Percentiles rank a stretch among this genome's conserved stretches.
phyloP scores from a whole-genome alignment of 495 filamentous ascomycete genomes.

The Penicillium angulare region DNA sequence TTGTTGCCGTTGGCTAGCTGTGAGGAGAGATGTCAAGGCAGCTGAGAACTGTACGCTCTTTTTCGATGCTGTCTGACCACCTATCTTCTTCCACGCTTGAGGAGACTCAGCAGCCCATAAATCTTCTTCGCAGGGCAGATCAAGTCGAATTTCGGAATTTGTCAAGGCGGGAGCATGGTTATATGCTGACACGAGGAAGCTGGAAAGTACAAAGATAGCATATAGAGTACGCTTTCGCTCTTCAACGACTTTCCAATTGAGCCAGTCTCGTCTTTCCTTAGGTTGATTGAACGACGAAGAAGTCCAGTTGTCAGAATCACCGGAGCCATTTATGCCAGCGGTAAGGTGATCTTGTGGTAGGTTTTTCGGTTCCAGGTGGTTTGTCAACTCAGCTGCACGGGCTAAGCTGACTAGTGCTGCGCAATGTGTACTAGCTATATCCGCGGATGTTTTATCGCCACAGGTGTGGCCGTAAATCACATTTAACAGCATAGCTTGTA shows the following conservation, averaged over 20 bases:
- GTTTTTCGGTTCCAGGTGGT: conserved; percentile 42
- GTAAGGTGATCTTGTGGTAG: conserved; percentile 40
- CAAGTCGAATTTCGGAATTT: conserved; percentile 89
- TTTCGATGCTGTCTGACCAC: conserved; percentile 64
- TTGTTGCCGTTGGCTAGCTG: conserved; percentile 73
- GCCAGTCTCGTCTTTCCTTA: conserved; percentile 81
- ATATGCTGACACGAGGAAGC: conserved; percentile 87
- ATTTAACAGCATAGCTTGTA: conserved; percentile 98
- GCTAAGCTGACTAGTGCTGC: conserved; percentile 88
- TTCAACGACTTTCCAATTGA: conserved; percentile 82
- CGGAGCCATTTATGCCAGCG: conserved; percentile 11
- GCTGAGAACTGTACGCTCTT: conserved; percentile 67
- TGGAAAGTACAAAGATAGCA: conserved; percentile 86
- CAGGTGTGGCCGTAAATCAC: conserved; percentile 96
- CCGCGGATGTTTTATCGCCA: conserved; percentile 83
- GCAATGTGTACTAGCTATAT: conserved; percentile 90
- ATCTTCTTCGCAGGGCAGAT: conserved; percentile 92
- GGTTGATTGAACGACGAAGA: conserved; percentile 43
- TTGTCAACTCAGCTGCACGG: conserved; percentile 73
- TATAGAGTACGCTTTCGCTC: conserved; percentile 94
- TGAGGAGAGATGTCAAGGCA: conserved; percentile 76
- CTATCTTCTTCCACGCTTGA: conserved; percentile 71
- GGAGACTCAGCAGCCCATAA: conserved; percentile 84
- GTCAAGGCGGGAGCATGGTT: conserved; percentile 88
- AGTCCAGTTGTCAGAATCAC: conserved; percentile 27